Percentiles rank a stretch among this genome's conserved stretches.
Conservation (phyloP, 2,329 filamentous ascomycete genomes). For the Diaporthe sp. region DNA sequence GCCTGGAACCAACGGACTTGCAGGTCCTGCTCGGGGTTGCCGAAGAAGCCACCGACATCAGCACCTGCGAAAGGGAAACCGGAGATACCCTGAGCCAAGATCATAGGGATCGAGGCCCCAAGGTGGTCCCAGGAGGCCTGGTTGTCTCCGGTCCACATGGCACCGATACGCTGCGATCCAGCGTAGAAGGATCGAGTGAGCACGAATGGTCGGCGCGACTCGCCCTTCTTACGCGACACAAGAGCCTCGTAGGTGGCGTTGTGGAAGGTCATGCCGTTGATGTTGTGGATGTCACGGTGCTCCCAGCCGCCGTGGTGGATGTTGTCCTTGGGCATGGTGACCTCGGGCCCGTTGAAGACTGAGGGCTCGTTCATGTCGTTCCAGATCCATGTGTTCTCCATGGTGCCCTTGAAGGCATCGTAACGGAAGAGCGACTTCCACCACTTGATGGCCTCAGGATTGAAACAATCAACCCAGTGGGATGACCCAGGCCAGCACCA, state of each 20-base stretch:
- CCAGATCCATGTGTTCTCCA: constrained; percentile 93
- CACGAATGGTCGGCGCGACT: constrained; percentile 88
- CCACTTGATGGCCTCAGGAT: constrained; percentile 91
- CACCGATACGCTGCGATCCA: constrained; percentile 88
- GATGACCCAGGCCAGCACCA: constrained; percentile 99
- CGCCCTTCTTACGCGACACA: constrained; percentile 86
- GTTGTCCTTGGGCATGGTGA: constrained; percentile 99
- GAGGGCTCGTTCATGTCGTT: constrained; percentile 99
- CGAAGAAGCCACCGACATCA: constrained; percentile 98
- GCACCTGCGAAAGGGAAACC: constrained; percentile 96
- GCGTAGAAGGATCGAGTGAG: constrained; percentile 94
- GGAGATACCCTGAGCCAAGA: constrained; percentile 90
- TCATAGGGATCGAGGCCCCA: constrained; percentile 91
- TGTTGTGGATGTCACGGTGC: constrained; percentile 95
- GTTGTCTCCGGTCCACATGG: constrained; percentile 99
- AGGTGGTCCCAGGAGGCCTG: constrained; percentile 94
- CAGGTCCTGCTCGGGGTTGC: constrained; percentile 93
- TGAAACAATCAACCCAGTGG: constrained; percentile 97
- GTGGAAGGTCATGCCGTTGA: constrained; percentile 95
- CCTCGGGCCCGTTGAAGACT: constrained; percentile 98
- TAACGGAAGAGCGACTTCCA: constrained; percentile 93
- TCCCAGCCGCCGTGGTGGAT: constrained; percentile 93
- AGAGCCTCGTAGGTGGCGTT: constrained; percentile 94
- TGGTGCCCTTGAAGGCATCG: constrained; percentile 86
- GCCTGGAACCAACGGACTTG: constrained; percentile 96